Percentiles rank a stretch among this genome's conserved stretches.
These are phyloP conservation scores for Saprolegnia diclina DNA, from an alignment of 352 stramenopile genomes.

Conservation along the genomic window DNA sequence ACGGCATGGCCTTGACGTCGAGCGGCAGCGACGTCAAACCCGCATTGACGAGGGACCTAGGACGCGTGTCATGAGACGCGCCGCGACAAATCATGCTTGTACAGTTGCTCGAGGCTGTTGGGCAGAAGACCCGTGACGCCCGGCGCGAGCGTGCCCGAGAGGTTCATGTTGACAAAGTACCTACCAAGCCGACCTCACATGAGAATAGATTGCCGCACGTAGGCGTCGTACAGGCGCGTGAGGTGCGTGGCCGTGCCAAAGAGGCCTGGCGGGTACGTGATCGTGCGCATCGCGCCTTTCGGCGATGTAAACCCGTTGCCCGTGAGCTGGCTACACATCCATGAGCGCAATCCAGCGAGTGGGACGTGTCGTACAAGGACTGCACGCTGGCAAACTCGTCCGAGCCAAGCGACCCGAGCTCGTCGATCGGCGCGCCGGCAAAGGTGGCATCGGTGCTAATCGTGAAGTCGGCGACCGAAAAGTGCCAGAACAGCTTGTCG, in stretches of 20 bases:
- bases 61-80: constrained; percentile 17
- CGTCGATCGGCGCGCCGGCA: neutral
- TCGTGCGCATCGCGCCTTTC: constrained; percentile 43
- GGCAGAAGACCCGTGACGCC: constrained; percentile 28
- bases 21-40: constrained; percentile 44
- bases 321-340: constrained; percentile 1
- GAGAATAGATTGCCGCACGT: no score
- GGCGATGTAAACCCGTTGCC: neutral
- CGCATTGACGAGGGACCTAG: constrained; percentile 31
- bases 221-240: constrained; percentile 29
- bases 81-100: constrained; percentile 29
- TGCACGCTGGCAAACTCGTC: neutral
- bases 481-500: constrained; percentile 7
- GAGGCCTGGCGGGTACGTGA: constrained; percentile 46
- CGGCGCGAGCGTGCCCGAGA: neutral
- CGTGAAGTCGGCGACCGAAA: constrained; percentile 1
- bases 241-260: constrained; percentile 39
- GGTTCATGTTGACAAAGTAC: constrained; percentile 33
- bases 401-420: neutral
- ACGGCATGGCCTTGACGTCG: constrained; percentile 26
- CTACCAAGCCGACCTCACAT: constrained; percentile 1
- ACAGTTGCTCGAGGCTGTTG: constrained; percentile 40
- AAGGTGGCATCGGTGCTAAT: neutral
- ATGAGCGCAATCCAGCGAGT: neutral
- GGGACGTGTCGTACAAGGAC: neutral